Conservation (phyloP, 2,329 filamentous ascomycete species). For the Amauroascus niger region DNA sequence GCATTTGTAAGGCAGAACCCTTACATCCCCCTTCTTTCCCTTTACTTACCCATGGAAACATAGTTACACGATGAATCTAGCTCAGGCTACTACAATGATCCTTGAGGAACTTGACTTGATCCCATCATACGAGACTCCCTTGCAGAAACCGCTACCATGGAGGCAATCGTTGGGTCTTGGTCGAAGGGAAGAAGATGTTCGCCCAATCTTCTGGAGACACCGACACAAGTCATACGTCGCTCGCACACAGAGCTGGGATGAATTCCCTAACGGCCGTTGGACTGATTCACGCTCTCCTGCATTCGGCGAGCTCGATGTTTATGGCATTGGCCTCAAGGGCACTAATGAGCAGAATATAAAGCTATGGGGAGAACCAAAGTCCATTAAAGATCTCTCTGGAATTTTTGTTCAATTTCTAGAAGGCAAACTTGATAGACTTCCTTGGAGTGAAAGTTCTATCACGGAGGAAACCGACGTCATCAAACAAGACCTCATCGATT, state of each 20-base stretch:
- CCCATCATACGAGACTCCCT: constrained; percentile 64
- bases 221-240: constrained; percentile 91
- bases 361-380: constrained; percentile 80
- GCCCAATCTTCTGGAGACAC: constrained; percentile 98
- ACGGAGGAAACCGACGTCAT: constrained; percentile 72
- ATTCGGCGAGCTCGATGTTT: constrained; percentile 89
- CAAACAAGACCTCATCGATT: constrained; percentile 61
- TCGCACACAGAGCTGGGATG: constrained; percentile 96
- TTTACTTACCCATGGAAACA: background rate
- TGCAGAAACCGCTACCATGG: constrained; percentile 90
- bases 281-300: constrained; percentile 93
- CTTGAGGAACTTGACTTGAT: constrained; percentile 79
- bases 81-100: constrained; percentile 86
- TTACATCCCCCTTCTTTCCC: background rate
- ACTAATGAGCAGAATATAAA: constrained; percentile 94
- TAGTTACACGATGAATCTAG: constrained; percentile 95
- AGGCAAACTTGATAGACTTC: constrained; percentile 68
- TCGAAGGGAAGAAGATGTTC: constrained; percentile 84
- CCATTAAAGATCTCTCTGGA: constrained; percentile 66
- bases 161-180: constrained; percentile 85
- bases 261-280: constrained; percentile 98
- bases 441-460: constrained; percentile 89
- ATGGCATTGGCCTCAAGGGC: constrained; percentile 85
- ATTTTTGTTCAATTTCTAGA: constrained; percentile 80
- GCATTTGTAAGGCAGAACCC: constrained; percentile 61